Base-by-base conservation (phyloP, 768 basidiomycete genomes). In the Amanita pseudoporphyria region DNA sequence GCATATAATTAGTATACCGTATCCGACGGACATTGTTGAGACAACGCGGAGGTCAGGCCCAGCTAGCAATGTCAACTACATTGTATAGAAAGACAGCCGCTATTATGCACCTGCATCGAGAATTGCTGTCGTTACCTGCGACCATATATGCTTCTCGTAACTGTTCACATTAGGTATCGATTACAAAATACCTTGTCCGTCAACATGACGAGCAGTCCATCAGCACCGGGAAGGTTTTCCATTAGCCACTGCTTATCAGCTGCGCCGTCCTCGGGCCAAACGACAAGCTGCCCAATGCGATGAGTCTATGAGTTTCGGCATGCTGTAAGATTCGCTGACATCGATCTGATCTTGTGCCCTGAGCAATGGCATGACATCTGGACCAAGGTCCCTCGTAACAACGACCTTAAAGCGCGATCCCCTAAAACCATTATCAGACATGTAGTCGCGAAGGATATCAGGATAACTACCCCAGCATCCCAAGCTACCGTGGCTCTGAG, bases 1-100 rank as follows among this genome's bases (percentile, higher is more conserved):
- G 31, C 35, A 14, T 10, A 30, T 21, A 12, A 1, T 1, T 13
- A 3, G 38, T 22, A 14, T 52, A 87, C 89, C 87, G 59, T 84
- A 87, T 40, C 90, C 91, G 16, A 93, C 90, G 14, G 89, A 91
- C 81, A 95, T 87, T 0, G 94, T 96, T 1, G 93, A 95, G 2
- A 96, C 77, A n/a, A 88, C 82, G 38, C 77, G 78, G 7, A 99
- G 72, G 43, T 63, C 70, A 0, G 84, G 70, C 3, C 92, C 91
- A 54, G 90, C 90, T 84, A 10, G 31, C 16, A n/a, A 31, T 42
- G 16, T 41, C 30, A 28, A 38, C 26, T 18, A 10, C 33, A 12
- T 38, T 21, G 30, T 39, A n/a, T n/a, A 19, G 19, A 14, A 33
- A 19, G 24, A 10, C 13, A 14, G 28, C 28, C 24, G 26, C 14